phyloP scores from a whole-genome alignment of 345 rosid species.

The Eutrema yunnanense region DNA sequence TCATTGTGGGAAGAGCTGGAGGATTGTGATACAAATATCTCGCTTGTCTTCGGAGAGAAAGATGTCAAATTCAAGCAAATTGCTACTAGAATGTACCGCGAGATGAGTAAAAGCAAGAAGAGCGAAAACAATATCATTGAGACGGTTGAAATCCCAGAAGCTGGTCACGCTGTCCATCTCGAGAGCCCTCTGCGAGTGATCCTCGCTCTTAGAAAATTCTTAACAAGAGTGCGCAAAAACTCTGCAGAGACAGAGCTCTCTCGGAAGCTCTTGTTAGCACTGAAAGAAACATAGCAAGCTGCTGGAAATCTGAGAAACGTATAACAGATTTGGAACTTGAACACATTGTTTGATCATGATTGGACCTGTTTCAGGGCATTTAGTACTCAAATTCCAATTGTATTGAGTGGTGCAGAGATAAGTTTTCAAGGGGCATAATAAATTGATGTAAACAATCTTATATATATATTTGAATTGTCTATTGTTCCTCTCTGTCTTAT shows the following conservation, averaged over 20 bases:
- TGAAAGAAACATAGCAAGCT: slow-evolving; percentile 17
- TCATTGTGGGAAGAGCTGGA: slow-evolving; percentile 81
- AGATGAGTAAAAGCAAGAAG: slow-evolving; percentile 27
- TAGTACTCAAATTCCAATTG: not conserved
- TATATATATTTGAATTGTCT: not conserved
- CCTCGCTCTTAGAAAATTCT: slow-evolving; percentile 50
- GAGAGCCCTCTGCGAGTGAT: slow-evolving; percentile 72
- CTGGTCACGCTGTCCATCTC: slow-evolving; percentile 88
- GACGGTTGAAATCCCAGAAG: slow-evolving; percentile 46
- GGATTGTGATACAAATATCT: slow-evolving; percentile 46
- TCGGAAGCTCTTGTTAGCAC: slow-evolving; percentile 16
- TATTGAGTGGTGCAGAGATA: not conserved
- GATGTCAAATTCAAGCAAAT: slow-evolving; percentile 67
- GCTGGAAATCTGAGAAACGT: not conserved
- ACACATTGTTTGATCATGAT: not conserved
- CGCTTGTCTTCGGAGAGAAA: slow-evolving; percentile 59
- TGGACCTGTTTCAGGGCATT: not conserved
- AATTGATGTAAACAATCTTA: not conserved
- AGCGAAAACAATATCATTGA: slow-evolving; percentile 28
- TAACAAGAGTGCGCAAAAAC: slow-evolving; percentile 26
- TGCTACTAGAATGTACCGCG: slow-evolving; percentile 40
- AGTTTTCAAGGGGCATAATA: not conserved
- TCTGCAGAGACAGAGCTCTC: slow-evolving; percentile 17
- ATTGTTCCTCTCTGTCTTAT: not conserved
- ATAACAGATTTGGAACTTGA: not conserved